Base-by-base conservation (phyloP, 1,284 basidiomycete species). In the Inonotus obliquus region DNA sequence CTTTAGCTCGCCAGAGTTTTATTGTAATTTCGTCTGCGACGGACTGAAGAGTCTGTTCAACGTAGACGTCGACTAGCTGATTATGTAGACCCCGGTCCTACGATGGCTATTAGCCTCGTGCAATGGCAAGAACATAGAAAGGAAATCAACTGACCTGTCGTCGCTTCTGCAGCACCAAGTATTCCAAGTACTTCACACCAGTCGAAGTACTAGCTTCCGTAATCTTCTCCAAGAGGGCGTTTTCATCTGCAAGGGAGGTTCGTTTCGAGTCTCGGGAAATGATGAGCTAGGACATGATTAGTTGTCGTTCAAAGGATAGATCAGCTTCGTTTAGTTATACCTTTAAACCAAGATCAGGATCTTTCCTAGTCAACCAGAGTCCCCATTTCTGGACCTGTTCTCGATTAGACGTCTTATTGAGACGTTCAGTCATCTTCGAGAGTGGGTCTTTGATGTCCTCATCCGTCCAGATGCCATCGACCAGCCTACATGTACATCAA, bases 101-200 rank as follows among this genome's bases (percentile, higher is more conserved):
- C 57, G 45, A 37, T 47, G 37, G 53, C 54, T 56, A 54, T 39
- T 35, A 21, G 35, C 9, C 3, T 17, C 3, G 19, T 2, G 63
- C 19, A 19, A 38, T 19, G 1, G 17, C 2, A 59, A 53, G 23
- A 32, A 9, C 9, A 44, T 53, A 45, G 38, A 21, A 9, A 27
- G 21, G 37, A n/a, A n/a, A n/a, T n/a, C 47, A 57, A 72, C 78
- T 14, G 66, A 84, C 89, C 55, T 76, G 78, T 67, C 81, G 87
- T 47, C 85, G 82, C 67, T 85, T 84, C 61, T 83, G 81, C 27
- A 96, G 73, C 1, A 95, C 86, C 0, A 94, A 76, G 70, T 91
- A 83, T 68, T 96, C 94, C 5, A 97, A 77, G 69, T 87, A 95
- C 60, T 82, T 80, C 45, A 82, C 76, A 2, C 85, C 92, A 1